Percentiles rank a stretch among this genome's conserved stretches.
Evolutionary conservation across 2,329 filamentous ascomycete species (phyloP).

Genomic region (Fusarium sp.): DNA sequence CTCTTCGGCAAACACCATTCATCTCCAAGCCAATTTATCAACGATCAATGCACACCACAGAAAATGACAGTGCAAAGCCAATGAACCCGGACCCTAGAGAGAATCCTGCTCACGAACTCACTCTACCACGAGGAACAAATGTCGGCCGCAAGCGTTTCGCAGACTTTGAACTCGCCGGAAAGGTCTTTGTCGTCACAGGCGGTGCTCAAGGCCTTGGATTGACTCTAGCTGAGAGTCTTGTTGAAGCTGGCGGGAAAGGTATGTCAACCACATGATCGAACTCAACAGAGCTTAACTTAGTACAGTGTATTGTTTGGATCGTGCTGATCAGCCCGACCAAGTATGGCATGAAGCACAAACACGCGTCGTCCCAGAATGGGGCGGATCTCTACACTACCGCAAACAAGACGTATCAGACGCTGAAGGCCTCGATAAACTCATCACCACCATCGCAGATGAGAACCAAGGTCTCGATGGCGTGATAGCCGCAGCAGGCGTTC

Average conservation of each 20-base stretch:
- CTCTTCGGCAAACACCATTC: neutral
- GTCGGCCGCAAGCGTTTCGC: slow-evolving; percentile 59
- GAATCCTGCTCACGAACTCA: slow-evolving; percentile 16
- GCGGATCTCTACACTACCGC: slow-evolving; percentile 75
- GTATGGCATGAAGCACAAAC: slow-evolving; percentile 72
- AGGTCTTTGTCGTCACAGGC: slow-evolving; percentile 79
- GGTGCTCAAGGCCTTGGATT: slow-evolving; percentile 80
- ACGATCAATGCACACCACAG: slow-evolving; percentile 6
- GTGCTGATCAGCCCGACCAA: slow-evolving; percentile 49
- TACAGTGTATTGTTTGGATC: slow-evolving; percentile 4
- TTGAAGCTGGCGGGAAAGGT: slow-evolving; percentile 81
- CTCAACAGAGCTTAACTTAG: accelerated
- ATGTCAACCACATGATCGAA: neutral
- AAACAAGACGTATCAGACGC: slow-evolving; percentile 85
- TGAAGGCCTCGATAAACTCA: slow-evolving; percentile 70
- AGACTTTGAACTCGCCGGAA: slow-evolving; percentile 79
- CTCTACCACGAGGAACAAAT: slow-evolving; percentile 26
- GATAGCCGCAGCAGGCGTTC: slow-evolving; percentile 74
- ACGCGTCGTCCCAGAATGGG: slow-evolving; percentile 63
- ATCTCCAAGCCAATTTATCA: neutral
- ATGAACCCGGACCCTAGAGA: slow-evolving; percentile 40
- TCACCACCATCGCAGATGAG: slow-evolving; percentile 73
- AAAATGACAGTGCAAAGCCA: slow-evolving; percentile 11
- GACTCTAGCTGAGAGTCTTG: slow-evolving; percentile 78
- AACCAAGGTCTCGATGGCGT: slow-evolving; percentile 82